phyloP scores from a whole-genome alignment of 306 rosid genomes.

The Ormosia semicastrata region DNA sequence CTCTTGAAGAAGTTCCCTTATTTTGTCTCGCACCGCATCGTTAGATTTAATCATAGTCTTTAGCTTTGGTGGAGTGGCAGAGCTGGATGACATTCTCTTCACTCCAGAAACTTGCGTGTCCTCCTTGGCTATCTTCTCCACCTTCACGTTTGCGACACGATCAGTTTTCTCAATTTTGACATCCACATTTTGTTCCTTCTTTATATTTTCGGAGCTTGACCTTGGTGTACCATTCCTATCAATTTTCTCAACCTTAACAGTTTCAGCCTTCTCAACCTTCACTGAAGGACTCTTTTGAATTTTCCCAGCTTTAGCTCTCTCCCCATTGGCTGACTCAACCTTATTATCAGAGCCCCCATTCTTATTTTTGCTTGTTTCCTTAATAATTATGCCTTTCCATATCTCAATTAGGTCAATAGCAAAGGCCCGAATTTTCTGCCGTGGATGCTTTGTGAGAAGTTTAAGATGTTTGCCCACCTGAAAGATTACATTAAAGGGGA shows the following conservation, averaged over 20 bases:
- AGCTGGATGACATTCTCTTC: slow-evolving; percentile 47
- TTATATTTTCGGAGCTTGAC: slow-evolving; percentile 42
- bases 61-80: slow-evolving; percentile 63
- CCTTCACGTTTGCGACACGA: slow-evolving; percentile 48
- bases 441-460: slow-evolving; percentile 80
- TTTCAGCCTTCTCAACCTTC: slow-evolving; percentile 67
- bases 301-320: slow-evolving; percentile 68
- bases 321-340: slow-evolving; percentile 50
- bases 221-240: slow-evolving; percentile 47
- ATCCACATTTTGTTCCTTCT: slow-evolving; percentile 39
- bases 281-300: slow-evolving; percentile 52
- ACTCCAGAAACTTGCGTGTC: slow-evolving; percentile 44
- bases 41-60: slow-evolving; percentile 70
- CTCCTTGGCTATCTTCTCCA: slow-evolving; percentile 59
- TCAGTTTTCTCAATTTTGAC: slow-evolving; percentile 51
- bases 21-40: slow-evolving; percentile 68
- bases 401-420: slow-evolving; percentile 71
- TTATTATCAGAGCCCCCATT: slow-evolving; percentile 52
- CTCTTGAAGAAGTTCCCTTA: slow-evolving; percentile 72
- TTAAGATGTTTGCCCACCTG: slow-evolving; percentile 94
- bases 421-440: slow-evolving; percentile 66
- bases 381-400: slow-evolving; percentile 80
- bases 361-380: slow-evolving; percentile 71
- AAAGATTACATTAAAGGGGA: slow-evolving; percentile 3
- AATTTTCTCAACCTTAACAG: slow-evolving; percentile 57